These are phyloP conservation scores for Suhomyces sp. DNA, from an alignment of 805 yeast species.

Conservation along the genomic window DNA sequence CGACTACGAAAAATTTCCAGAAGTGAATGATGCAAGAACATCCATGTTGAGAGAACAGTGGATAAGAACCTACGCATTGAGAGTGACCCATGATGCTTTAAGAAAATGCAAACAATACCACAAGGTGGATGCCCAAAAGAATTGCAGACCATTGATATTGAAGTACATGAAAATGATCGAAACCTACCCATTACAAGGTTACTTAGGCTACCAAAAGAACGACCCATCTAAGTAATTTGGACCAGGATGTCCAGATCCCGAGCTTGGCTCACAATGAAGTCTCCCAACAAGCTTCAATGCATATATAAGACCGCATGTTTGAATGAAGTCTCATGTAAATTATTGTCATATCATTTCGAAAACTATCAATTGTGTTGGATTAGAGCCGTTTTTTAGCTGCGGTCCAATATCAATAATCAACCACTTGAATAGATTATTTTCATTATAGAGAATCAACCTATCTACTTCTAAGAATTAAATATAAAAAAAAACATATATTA, in stretches of 20 bases:
- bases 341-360: slow-evolving; percentile 1
- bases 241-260: background rate
- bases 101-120: slow-evolving; percentile 71
- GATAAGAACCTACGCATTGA: slow-evolving; percentile 65
- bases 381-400: background rate
- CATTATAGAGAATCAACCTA: background rate
- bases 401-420: background rate
- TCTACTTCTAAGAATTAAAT: background rate
- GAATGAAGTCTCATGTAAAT: slow-evolving; percentile 2
- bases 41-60: slow-evolving; percentile 78
- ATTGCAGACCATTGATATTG: slow-evolving; percentile 76
- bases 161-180: slow-evolving; percentile 77
- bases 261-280: background rate
- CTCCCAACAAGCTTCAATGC: slow-evolving; percentile 2
- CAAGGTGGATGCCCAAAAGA: slow-evolving; percentile 53
- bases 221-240: slow-evolving; percentile 65
- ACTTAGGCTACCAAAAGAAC: slow-evolving; percentile 82
- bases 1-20: slow-evolving; percentile 63
- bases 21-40: slow-evolving; percentile 70
- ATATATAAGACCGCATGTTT: background rate
- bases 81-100: slow-evolving; percentile 68
- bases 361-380: background rate
- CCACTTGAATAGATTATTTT: background rate
- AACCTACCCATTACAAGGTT: slow-evolving; percentile 64
- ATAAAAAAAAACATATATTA: background rate